A percentile compares a stretch with the other conserved stretches of the same genome.
phyloP scores from a whole-genome alignment of 306 rosid genomes.

The Lathyrus tuberosus region DNA sequence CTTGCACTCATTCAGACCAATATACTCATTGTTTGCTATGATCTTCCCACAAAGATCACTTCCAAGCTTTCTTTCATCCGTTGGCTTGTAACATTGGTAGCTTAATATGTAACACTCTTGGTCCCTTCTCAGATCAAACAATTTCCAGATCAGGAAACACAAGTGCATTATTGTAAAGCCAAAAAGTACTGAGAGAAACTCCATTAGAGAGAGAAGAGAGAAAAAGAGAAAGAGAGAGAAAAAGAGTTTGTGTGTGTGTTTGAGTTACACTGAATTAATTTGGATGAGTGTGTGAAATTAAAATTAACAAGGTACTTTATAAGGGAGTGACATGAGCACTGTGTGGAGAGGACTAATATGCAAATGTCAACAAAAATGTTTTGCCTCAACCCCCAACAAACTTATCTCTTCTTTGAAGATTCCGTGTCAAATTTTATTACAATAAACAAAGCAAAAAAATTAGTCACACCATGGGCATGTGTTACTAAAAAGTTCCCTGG shows the following conservation, averaged over 20 bases:
- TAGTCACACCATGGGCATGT: constrained; percentile 53
- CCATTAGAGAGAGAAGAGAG: constrained; percentile 48
- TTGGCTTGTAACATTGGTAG: constrained; percentile 73
- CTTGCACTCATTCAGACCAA: constrained; percentile 70
- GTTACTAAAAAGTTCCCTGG: constrained; percentile 19
- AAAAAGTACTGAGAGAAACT: constrained; percentile 50
- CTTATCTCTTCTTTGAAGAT: constrained; percentile 29
- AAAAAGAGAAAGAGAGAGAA: not conserved
- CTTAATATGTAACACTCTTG: constrained; percentile 73
- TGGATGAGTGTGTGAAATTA: constrained; percentile 33
- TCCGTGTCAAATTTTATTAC: constrained; percentile 51
- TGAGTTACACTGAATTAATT: constrained; percentile 14
- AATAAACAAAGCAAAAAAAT: constrained; percentile 33
- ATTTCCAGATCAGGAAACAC: constrained; percentile 58
- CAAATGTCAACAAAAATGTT: constrained; percentile 26
- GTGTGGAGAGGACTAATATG: constrained; percentile 11
- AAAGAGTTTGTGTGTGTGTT: constrained; percentile 11
- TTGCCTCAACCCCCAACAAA: constrained; percentile 75
- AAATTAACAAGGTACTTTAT: constrained; percentile 35
- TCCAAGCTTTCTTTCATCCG: constrained; percentile 72
- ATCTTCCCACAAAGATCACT: constrained; percentile 58
- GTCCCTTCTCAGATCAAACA: constrained; percentile 51
- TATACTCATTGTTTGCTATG: constrained; percentile 49
- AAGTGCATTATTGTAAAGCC: constrained; percentile 45
- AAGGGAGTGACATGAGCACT: constrained; percentile 10